phyloP scores from a whole-genome alignment of 192 early-diverging fungal species.

The Linderina pennispora region DNA sequence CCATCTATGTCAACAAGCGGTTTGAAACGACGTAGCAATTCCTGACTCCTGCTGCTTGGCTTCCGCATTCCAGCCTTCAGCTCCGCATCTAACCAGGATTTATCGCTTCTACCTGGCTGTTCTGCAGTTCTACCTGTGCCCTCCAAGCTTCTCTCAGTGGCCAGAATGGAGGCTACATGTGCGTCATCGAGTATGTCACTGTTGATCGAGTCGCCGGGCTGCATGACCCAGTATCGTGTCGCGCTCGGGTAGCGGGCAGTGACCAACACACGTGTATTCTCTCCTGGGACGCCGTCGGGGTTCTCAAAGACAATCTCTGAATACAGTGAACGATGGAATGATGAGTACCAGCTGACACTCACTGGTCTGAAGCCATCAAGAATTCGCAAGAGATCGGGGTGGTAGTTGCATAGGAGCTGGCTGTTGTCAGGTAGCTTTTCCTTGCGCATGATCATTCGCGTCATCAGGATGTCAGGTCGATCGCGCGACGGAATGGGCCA shows the following conservation, averaged over 20 bases:
- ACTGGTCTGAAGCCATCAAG: conserved; percentile 22
- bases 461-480: conserved; percentile 9
- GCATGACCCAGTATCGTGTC: conserved; percentile 32
- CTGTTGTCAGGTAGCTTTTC: conserved; percentile 9
- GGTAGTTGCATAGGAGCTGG: conserved; percentile 11
- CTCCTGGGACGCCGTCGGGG: conserved; percentile 14
- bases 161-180: too few species aligned
- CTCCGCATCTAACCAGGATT: too few species aligned
- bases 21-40: neutral
- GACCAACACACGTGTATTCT: conserved; percentile 6
- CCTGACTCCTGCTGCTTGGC: too few species aligned
- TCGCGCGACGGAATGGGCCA: conserved; percentile 4
- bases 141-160: too few species aligned
- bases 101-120: too few species aligned
- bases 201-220: too few species aligned
- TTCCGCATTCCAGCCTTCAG: too few species aligned
- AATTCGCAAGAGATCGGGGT: neutral
- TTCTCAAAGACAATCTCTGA: conserved; percentile 28
- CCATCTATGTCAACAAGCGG: conserved; percentile 22
- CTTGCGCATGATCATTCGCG: conserved; percentile 12
- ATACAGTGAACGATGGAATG: conserved; percentile 22
- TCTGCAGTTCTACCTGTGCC: too few species aligned
- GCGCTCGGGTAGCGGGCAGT: conserved; percentile 27
- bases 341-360: conserved; percentile 20
- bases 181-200: too few species aligned